Percentiles rank a stretch among this genome's conserved stretches.
phyloP scores from a whole-genome alignment of 2,329 filamentous ascomycete genomes.

The Ophidiomyces ophidiicola region DNA sequence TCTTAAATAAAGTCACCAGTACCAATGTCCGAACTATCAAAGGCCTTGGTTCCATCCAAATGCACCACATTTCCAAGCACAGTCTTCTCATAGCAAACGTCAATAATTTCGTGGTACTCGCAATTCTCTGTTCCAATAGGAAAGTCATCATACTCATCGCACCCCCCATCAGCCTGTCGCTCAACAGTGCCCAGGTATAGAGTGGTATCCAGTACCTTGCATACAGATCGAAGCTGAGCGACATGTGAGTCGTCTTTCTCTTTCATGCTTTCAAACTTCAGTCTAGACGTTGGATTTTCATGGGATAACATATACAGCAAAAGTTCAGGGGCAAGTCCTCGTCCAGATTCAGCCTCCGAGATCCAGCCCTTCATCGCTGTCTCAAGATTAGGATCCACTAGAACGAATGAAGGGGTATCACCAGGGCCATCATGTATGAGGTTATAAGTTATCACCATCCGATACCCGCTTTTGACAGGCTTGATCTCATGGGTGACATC shows the following conservation, averaged over 20 bases:
- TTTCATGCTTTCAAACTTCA: conserved; percentile 18
- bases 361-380: conserved; percentile 11
- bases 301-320: conserved; percentile 19
- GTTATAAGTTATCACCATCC: conserved; percentile 44
- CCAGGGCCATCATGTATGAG: conserved; percentile 27
- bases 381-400: conserved; percentile 2
- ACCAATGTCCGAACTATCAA: conserved; percentile 6
- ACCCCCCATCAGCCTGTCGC: conserved; percentile 11
- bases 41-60: conserved; percentile 7
- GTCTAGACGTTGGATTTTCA: conserved; percentile 19
- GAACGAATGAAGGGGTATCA: not conserved
- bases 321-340: conserved; percentile 11
- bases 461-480: conserved; percentile 37
- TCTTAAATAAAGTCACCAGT: conserved; percentile 11
- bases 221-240: conserved; percentile 15
- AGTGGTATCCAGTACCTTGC: conserved; percentile 15
- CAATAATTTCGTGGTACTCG: conserved; percentile 3
- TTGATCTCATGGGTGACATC: conserved; percentile 43
- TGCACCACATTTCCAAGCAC: conserved; percentile 7
- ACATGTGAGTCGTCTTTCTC: conserved; percentile 16
- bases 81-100: conserved; percentile 4
- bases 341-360: not conserved
- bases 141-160: conserved; percentile 11
- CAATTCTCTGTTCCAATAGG: not conserved
- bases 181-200: conserved; percentile 21